Percentiles rank a stretch among this genome's conserved stretches.
These are phyloP conservation scores for Melampsora americana DNA, from an alignment of 1,284 basidiomycete species.

Conservation along the genomic window DNA sequence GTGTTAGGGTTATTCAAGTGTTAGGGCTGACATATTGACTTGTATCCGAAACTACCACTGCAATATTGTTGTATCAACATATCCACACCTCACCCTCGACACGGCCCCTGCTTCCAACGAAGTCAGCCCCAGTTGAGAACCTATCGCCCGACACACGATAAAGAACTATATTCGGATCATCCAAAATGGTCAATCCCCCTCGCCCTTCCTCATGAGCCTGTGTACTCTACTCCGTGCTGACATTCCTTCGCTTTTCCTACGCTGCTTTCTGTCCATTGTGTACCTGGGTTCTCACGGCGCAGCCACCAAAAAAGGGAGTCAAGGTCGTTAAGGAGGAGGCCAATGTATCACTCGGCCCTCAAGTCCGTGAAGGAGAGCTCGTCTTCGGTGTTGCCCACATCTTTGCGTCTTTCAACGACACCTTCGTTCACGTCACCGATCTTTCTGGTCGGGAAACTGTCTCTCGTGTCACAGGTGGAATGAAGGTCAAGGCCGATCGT, in stretches of 20 bases:
- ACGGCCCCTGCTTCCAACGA: slow-evolving; percentile 45
- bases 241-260: background rate
- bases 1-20: too few species aligned
- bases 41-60: too few species aligned
- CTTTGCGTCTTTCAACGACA: slow-evolving; percentile 95
- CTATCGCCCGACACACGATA: background rate
- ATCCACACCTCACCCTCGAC: slow-evolving; percentile 10
- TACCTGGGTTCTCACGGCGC: background rate
- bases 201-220: background rate
- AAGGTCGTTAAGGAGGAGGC: slow-evolving; percentile 67
- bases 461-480: slow-evolving; percentile 97
- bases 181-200: background rate
- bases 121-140: slow-evolving; percentile 44
- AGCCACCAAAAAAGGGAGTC: slow-evolving; percentile 43
- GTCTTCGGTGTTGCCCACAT: slow-evolving; percentile 90
- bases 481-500: slow-evolving; percentile 99
- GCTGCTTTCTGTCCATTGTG: background rate
- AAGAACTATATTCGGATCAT: background rate
- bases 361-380: slow-evolving; percentile 89
- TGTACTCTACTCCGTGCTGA: background rate
- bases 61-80: too few species aligned
- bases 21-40: too few species aligned
- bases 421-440: slow-evolving; percentile 99
- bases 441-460: slow-evolving; percentile 98
- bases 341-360: slow-evolving; percentile 83